Percentiles rank a stretch among this genome's conserved stretches.
These are phyloP conservation scores for Trypanosoma avium DNA, from an alignment of 208 protist species.

Conservation along the genomic window DNA sequence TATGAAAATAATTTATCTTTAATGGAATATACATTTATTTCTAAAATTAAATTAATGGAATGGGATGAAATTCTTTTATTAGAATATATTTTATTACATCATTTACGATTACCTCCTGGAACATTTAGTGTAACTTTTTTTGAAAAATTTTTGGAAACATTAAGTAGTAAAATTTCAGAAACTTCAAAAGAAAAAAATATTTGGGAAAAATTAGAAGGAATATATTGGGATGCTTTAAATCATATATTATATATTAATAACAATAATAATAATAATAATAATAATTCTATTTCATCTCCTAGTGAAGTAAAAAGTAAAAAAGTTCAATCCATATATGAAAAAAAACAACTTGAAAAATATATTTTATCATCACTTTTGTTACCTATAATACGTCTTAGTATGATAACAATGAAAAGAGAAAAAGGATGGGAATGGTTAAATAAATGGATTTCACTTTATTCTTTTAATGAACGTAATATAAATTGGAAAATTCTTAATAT, in stretches of 20 bases:
- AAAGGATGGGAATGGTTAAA: conserved; percentile 51
- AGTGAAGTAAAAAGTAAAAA: neutral
- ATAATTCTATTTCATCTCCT: neutral
- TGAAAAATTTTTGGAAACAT: conserved; percentile 16
- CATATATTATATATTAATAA: conserved; percentile 46
- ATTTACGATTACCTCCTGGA: conserved; percentile 17
- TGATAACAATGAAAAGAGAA: conserved; percentile 30
- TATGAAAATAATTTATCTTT: conserved; percentile 11
- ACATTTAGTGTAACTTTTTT: conserved; percentile 27
- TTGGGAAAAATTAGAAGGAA: conserved; percentile 53
- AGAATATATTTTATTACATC: conserved; percentile 8
- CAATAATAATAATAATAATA: too few species aligned
- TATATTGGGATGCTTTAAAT: conserved; percentile 79
- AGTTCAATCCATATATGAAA: too few species aligned
- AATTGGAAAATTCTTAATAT: conserved; percentile 39
- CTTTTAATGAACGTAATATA: conserved; percentile 24
- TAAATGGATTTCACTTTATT: conserved; percentile 39
- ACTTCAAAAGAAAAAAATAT: conserved; percentile 10
- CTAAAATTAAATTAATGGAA: neutral
- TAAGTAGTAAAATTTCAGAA: neutral
- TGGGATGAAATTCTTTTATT: conserved; percentile 15
- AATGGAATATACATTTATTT: conserved; percentile 8
- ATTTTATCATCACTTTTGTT: conserved; percentile 52
- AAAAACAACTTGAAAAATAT: conserved; percentile 42
- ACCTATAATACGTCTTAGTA: conserved; percentile 49